Conservation (phyloP, 1,284 basidiomycete genomes). For the Sanghuangporus sanghuang region DNA sequence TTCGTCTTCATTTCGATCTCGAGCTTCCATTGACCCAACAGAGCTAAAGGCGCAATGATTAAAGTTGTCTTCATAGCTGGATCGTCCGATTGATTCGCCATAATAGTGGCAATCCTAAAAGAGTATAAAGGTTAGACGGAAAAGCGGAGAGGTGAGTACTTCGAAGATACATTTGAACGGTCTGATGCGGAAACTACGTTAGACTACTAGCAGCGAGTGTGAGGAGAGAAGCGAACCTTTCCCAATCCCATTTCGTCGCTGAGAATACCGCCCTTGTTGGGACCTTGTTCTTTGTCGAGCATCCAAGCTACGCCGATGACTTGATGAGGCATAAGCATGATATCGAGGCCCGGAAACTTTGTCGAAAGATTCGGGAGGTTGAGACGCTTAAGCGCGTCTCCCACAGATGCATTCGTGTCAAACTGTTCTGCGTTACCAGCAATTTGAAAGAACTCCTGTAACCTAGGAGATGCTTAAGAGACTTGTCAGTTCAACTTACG, state of each 20-base stretch:
- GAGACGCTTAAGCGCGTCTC: slow-evolving; percentile 41
- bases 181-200: slow-evolving; percentile 25
- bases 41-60: slow-evolving; percentile 48
- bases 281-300: slow-evolving; percentile 47
- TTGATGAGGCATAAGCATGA: slow-evolving; percentile 61
- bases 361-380: slow-evolving; percentile 37
- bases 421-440: slow-evolving; percentile 54
- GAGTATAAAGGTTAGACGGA: background rate
- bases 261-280: slow-evolving; percentile 53
- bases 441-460: slow-evolving; percentile 47
- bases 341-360: slow-evolving; percentile 45
- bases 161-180: slow-evolving; percentile 39
- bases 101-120: slow-evolving; percentile 42
- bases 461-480: slow-evolving; percentile 28
- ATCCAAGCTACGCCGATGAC: slow-evolving; percentile 65
- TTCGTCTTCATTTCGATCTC: slow-evolving; percentile 55
- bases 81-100: slow-evolving; percentile 39
- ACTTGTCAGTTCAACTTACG: slow-evolving; percentile 7
- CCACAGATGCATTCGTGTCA: slow-evolving; percentile 48
- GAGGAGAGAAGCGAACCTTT: slow-evolving; percentile 4
- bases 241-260: slow-evolving; percentile 71
- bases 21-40: slow-evolving; percentile 54
- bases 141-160: background rate
- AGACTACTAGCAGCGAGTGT: background rate
- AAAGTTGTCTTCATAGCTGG: slow-evolving; percentile 45